Percentiles rank a stretch among this genome's conserved stretches.
Evolutionary conservation across 2,329 filamentous ascomycete genomes (phyloP).

Genomic region (Xylariaceae sp.): DNA sequence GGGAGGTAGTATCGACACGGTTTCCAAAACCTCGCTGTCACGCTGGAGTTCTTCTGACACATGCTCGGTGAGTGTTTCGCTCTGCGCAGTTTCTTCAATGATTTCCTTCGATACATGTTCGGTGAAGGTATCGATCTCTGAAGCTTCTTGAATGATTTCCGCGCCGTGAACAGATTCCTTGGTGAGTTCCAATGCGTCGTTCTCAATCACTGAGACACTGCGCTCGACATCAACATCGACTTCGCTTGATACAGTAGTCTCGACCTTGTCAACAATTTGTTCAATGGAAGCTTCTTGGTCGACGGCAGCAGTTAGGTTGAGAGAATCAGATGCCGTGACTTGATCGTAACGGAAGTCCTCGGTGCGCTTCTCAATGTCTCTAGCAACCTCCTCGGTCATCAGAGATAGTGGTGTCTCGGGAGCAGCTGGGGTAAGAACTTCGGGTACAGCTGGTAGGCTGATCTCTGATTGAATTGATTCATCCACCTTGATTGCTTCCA

Average conservation of each 20-base stretch:
- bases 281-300: background rate
- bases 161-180: too few relatives aligned
- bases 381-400: slow-evolving; percentile 30
- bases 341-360: slow-evolving; percentile 20
- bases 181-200: too few relatives aligned
- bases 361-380: slow-evolving; percentile 27
- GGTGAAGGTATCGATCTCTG: too few relatives aligned
- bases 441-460: background rate
- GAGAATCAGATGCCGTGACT: slow-evolving; percentile 15
- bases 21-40: too few relatives aligned
- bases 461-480: background rate
- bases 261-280: background rate
- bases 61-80: too few relatives aligned
- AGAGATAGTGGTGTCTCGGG: slow-evolving; percentile 21
- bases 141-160: too few relatives aligned
- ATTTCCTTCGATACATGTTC: too few relatives aligned
- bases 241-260: background rate
- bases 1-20: too few relatives aligned
- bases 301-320: slow-evolving; percentile 6
- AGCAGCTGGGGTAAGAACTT: background rate
- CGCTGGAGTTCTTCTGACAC: too few relatives aligned
- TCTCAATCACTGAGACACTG: too few relatives aligned
- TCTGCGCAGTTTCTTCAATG: too few relatives aligned
- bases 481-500: background rate
- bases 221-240: background rate